These are phyloP conservation scores for Mucor sp. DNA, from an alignment of 371 early-diverging fungal species.

Conservation along the genomic window DNA sequence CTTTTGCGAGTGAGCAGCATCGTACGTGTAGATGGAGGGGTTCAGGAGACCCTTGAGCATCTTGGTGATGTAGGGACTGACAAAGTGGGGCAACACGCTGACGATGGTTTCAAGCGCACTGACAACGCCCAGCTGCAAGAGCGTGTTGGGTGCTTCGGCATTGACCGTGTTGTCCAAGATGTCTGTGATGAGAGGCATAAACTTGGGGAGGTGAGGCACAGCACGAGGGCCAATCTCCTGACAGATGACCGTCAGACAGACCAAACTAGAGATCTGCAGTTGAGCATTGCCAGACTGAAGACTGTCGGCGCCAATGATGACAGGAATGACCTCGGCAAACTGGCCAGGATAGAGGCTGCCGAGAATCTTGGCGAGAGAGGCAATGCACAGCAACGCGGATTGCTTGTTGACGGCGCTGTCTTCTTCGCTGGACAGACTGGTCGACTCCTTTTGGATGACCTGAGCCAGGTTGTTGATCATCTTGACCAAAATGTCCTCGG, in stretches of 20 bases:
- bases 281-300: slow-evolving; percentile 58
- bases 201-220: slow-evolving; percentile 84
- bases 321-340: slow-evolving; percentile 62
- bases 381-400: slow-evolving; percentile 77
- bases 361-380: slow-evolving; percentile 71
- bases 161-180: slow-evolving; percentile 36
- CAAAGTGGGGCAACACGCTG: slow-evolving; percentile 77
- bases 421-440: slow-evolving; percentile 34
- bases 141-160: slow-evolving; percentile 32
- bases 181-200: slow-evolving; percentile 71
- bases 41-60: slow-evolving; percentile 59
- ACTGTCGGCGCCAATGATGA: slow-evolving; percentile 59
- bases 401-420: slow-evolving; percentile 75
- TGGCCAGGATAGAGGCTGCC: slow-evolving; percentile 63
- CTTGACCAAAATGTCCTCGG: slow-evolving; percentile 45
- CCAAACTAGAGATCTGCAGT: slow-evolving; percentile 73
- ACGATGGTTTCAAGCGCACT: slow-evolving; percentile 74
- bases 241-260: slow-evolving; percentile 71
- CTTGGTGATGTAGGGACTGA: slow-evolving; percentile 77
- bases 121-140: slow-evolving; percentile 66
- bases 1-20: slow-evolving; percentile 41
- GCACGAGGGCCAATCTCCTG: slow-evolving; percentile 80
- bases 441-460: slow-evolving; percentile 48
- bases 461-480: slow-evolving; percentile 50
- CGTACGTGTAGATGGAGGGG: slow-evolving; percentile 55